These are phyloP conservation scores for Hypoxylon sp. DNA, from an alignment of 2,329 filamentous ascomycete genomes.

Conservation along the genomic window DNA sequence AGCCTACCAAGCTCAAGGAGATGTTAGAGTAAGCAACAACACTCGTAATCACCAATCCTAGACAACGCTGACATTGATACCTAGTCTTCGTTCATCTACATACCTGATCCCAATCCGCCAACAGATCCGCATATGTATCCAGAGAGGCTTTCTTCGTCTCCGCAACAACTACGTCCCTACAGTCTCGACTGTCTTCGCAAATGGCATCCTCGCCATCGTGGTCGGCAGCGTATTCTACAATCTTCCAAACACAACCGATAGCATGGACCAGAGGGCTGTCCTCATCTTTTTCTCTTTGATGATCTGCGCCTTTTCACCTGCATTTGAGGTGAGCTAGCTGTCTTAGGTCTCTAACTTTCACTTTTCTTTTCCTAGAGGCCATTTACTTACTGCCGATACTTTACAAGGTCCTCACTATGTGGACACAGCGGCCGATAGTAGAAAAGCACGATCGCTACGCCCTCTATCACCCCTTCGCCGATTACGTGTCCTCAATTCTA, in stretches of 20 bases:
- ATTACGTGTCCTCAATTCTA: constrained; percentile 86
- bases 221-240: constrained; percentile 85
- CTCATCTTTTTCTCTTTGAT: constrained; percentile 88
- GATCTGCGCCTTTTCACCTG: constrained; percentile 84
- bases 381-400: no score
- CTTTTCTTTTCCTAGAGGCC: no score
- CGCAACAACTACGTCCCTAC: no score
- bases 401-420: constrained; percentile 72
- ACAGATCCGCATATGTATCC: constrained; percentile 14
- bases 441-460: constrained; percentile 90
- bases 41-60: no score
- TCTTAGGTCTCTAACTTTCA: no score
- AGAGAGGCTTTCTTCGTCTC: constrained; percentile 54
- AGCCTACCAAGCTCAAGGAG: no score
- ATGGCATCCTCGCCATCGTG: constrained; percentile 81
- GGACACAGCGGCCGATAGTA: constrained; percentile 89
- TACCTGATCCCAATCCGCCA: background rate
- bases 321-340: constrained; percentile 70
- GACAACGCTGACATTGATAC: no score
- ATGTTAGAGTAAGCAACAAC: no score
- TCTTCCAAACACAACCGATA: constrained; percentile 66
- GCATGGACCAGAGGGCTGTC: constrained; percentile 82
- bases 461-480: constrained; percentile 89
- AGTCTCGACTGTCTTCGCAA: constrained; percentile 68
- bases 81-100: background rate